Conservation (phyloP, 345 rosid species). For the Punica granatum region DNA sequence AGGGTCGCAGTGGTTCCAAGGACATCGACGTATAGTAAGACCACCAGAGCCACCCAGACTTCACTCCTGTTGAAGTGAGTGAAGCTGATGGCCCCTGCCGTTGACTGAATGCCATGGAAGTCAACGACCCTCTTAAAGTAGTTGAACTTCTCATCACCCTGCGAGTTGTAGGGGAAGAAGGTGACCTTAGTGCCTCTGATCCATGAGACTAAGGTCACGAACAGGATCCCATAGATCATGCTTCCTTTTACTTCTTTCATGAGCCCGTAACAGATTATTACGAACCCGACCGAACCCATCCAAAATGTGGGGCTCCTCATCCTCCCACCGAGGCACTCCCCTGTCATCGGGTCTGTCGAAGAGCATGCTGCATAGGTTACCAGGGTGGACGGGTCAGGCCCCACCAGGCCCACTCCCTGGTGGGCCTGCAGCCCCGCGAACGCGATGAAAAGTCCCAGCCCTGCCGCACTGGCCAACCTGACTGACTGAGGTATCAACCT, state of each 20-base stretch:
- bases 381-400: constrained; percentile 64
- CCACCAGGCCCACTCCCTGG: constrained; percentile 76
- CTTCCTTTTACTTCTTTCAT: constrained; percentile 70
- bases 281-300: constrained; percentile 60
- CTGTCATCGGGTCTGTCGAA: constrained; percentile 34
- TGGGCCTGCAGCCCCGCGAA: constrained; percentile 75
- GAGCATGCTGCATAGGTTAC: constrained; percentile 65
- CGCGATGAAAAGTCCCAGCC: constrained; percentile 82
- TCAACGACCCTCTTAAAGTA: constrained; percentile 67
- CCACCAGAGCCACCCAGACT: constrained; percentile 68
- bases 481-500: constrained; percentile 60
- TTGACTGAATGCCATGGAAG: constrained; percentile 64
- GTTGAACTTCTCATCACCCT: constrained; percentile 49
- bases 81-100: constrained; percentile 67
- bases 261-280: constrained; percentile 56
- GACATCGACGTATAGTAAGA: constrained; percentile 65
- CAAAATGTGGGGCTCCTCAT: constrained; percentile 80
- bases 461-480: constrained; percentile 57
- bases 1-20: constrained; percentile 63
- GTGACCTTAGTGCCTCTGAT: constrained; percentile 67
- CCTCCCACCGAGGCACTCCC: constrained; percentile 51
- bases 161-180: constrained; percentile 44
- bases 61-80: constrained; percentile 36
- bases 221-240: constrained; percentile 70
- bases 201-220: constrained; percentile 77